Evolutionary conservation across 2,329 filamentous ascomycete genomes (phyloP), one percentile per base, ranked within the genome.

Genomic region (Ophiostoma piceae): DNA sequence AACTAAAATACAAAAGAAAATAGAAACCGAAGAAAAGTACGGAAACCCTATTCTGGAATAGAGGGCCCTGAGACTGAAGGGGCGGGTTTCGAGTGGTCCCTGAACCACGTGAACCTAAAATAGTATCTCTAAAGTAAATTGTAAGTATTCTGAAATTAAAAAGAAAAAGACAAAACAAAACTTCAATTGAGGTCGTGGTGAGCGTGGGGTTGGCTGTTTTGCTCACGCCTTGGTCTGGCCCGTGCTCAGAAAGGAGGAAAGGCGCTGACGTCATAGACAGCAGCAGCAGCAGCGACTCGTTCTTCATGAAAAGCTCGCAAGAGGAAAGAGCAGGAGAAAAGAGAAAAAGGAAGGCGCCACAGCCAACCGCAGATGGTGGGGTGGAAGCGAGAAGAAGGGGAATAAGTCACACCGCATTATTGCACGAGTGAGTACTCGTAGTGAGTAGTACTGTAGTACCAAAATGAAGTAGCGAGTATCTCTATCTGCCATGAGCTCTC

Each of bases 161-260:
- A 1, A 35, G n/a, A 14, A 57, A 26, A 11, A 22, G 9, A 41
- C 8, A 39, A 41, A 41, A 41, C 9, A 12, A 12, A 41, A 8
- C 35, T 35, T 26, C n/a, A 57, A 57, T 57, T 26, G 51, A 57
- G n/a, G 51, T 57, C 22, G 51, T 57, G 51, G 22, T 26, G 51
- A 26, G 51, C 51, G 51, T 57, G 51, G 51, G 51, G 51, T 57
- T 57, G 16, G n/a, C 43, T 47, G 43, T 16, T 47, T n/a, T 47
- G 43, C 16, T 47, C 16, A 43, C 47, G n/a, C n/a, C 51, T 57
- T 57, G 51, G 51, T 12, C 51, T 57, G 51, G 51, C 22, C 51
- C 51, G 51, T 57, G 51, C 51, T 57, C 51, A 12, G 22, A 3
- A 12, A 14, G 5, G n/a, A 11, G 12, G n/a, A 8, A 26, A 57